A percentile compares a stretch with the other conserved stretches of the same genome.
phyloP scores from a whole-genome alignment of 2,329 filamentous ascomycete species.

The Pseudogymnoascus sp. region DNA sequence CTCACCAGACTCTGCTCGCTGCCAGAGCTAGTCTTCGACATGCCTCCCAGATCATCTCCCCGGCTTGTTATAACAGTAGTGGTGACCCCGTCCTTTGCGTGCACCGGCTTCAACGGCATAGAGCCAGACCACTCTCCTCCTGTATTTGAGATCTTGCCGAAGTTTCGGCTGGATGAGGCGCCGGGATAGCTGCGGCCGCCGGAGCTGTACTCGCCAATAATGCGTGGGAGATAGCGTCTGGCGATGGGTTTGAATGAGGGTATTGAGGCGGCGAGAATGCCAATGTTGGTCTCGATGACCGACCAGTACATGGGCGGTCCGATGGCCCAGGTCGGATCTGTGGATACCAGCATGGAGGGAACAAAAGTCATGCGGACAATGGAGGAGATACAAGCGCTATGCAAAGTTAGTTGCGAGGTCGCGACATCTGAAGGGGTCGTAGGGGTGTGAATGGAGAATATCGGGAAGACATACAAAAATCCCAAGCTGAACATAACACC shows the following conservation, averaged over 20 bases:
- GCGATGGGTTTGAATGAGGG: slow-evolving; percentile 35
- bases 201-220: slow-evolving; percentile 21
- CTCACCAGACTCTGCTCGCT: slow-evolving; percentile 11
- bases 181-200: background rate
- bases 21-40: slow-evolving; percentile 6
- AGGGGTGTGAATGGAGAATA: background rate
- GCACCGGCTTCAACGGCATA: background rate
- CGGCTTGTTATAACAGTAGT: slow-evolving; percentile 9
- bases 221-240: slow-evolving; percentile 35
- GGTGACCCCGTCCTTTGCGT: background rate
- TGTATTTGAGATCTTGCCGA: background rate
- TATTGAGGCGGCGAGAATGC: slow-evolving; percentile 36
- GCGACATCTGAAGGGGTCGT: background rate
- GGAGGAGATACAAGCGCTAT: slow-evolving; percentile 38
- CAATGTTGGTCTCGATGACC: slow-evolving; percentile 36
- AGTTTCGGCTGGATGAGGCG: slow-evolving; percentile 6
- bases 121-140: background rate
- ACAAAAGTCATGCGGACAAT: slow-evolving; percentile 41
- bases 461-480: slow-evolving; percentile 11
- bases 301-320: slow-evolving; percentile 39
- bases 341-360: slow-evolving; percentile 34
- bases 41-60: background rate
- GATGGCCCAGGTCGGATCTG: slow-evolving; percentile 31
- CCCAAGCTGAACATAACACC: slow-evolving; percentile 34
- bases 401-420: background rate